Evolutionary conservation across 495 filamentous ascomycete genomes (phyloP).

Genomic region (Cercophora scortea): DNA sequence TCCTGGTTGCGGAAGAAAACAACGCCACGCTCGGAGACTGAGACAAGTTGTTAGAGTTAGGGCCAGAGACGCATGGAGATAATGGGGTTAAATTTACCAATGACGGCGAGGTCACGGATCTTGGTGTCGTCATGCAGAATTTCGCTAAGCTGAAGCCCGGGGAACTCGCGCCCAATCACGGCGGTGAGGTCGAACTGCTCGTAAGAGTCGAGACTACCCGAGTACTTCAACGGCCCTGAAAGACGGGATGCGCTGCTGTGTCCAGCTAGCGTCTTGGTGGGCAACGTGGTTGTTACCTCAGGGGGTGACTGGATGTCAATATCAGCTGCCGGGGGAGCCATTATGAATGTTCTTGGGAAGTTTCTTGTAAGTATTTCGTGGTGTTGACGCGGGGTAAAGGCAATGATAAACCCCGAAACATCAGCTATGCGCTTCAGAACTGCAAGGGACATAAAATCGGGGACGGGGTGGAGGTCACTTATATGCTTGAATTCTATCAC

Average conservation of each 20-base stretch:
- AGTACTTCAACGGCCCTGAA: slow-evolving; percentile 74
- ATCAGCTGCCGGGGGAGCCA: slow-evolving; percentile 28
- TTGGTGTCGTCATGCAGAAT: slow-evolving; percentile 61
- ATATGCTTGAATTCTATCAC: background rate
- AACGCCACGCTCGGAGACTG: slow-evolving; percentile 67
- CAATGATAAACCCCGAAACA: too few species aligned
- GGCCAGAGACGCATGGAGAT: background rate
- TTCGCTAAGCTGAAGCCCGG: slow-evolving; percentile 50
- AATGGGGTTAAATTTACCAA: slow-evolving; percentile 36
- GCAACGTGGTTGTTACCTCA: slow-evolving; percentile 40
- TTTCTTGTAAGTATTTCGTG: background rate
- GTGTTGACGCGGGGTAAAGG: too few species aligned
- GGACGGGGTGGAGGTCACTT: background rate
- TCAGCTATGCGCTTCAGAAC: too few species aligned
- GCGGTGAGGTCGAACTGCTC: slow-evolving; percentile 59
- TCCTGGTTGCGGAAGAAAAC: slow-evolving; percentile 68
- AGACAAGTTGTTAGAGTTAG: background rate
- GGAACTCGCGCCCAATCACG: slow-evolving; percentile 60
- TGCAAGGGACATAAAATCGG: too few species aligned
- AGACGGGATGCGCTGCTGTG: slow-evolving; percentile 67
- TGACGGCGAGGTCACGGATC: slow-evolving; percentile 59
- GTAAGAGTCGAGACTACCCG: slow-evolving; percentile 48
- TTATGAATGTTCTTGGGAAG: slow-evolving; percentile 3
- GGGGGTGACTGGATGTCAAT: slow-evolving; percentile 19
- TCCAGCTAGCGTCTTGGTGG: slow-evolving; percentile 47